Conservation (phyloP, 305 asterid species). For the Fraxinus velutina region DNA sequence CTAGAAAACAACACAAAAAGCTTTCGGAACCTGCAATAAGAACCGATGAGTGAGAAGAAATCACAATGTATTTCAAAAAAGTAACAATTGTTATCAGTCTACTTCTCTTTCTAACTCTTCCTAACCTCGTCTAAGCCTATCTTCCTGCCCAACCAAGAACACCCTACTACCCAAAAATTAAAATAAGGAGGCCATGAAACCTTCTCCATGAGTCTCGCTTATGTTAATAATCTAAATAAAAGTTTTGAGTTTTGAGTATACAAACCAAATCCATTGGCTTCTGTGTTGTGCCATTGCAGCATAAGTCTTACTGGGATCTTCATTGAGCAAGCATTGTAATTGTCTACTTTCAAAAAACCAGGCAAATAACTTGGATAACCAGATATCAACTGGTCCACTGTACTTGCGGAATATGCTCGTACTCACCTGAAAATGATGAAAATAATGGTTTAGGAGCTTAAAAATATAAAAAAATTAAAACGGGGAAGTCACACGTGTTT, state of each 20-base stretch:
- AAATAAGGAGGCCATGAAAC: background rate
- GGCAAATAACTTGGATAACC: slow-evolving; percentile 57
- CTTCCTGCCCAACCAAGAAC: background rate
- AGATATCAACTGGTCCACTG: slow-evolving; percentile 68
- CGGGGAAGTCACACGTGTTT: background rate
- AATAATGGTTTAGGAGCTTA: background rate
- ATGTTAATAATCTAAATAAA: background rate
- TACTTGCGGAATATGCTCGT: slow-evolving; percentile 69
- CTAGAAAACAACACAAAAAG: slow-evolving; percentile 77
- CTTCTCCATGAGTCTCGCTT: background rate
- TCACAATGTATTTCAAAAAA: background rate
- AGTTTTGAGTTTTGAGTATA: background rate
- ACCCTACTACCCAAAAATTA: background rate
- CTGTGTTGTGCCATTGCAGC: slow-evolving; percentile 55
- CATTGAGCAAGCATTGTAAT: slow-evolving; percentile 57
- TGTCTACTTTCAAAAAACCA: slow-evolving; percentile 30
- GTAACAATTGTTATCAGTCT: background rate
- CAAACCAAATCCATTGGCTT: slow-evolving; percentile 66
- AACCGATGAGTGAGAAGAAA: slow-evolving; percentile 3
- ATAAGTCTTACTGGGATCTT: slow-evolving; percentile 52
- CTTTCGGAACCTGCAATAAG: slow-evolving; percentile 72
- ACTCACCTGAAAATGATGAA: slow-evolving; percentile 51
- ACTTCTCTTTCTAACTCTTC: background rate
- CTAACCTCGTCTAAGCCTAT: background rate
- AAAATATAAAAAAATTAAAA: background rate